Evolutionary conservation across 139 green algal genomes (phyloP), one percentile per base, ranked within the genome.

Genomic region (Ettlia oleoabundans): DNA sequence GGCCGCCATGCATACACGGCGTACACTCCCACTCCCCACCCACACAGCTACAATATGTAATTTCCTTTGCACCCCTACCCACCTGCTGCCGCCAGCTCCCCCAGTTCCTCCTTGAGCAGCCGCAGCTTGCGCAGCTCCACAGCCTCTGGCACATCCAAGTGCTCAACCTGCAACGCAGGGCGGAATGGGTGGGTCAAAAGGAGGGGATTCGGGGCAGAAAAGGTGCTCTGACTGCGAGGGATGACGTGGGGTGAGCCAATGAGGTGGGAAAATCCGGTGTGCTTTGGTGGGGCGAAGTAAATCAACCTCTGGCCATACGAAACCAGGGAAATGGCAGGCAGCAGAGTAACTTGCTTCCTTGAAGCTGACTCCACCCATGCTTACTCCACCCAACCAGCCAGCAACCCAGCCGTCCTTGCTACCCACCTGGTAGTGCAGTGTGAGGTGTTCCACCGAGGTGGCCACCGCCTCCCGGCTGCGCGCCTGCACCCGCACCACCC

Each of bases 341-440:
- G n/a, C n/a, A n/a, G n/a, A n/a, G n/a, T n/a, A n/a, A n/a, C n/a
- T n/a, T n/a, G n/a, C n/a, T n/a, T n/a, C n/a, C n/a, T n/a, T n/a
- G n/a, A n/a, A n/a, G n/a, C n/a, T n/a, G n/a, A n/a, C n/a, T n/a
- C n/a, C n/a, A n/a, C n/a, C 62, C 30, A 69, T 1, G 62, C 15
- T 13, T 22, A 3, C 62, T 22, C 30, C 62, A 69, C 18, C 13
- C 28, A 19, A 21, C n/a, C 62, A 73, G 15, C 28, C 22, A 53
- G 33, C 19, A 53, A 4, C 33, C 51, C 22, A 32, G n/a, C 38
- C 5, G 7, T 1, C 4, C 19, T 21, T 32, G 38, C 21, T 28
- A 63, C 84, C 68, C 28, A 98, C 94, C 88, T 96, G 88, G 88
- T 98, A 98, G 85, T 99, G 97, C 81, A 99, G 91, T 18, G 97